These are phyloP conservation scores for Phtheirospermum japonicum DNA, from an alignment of 257 asterid species.

Conservation along the genomic window DNA sequence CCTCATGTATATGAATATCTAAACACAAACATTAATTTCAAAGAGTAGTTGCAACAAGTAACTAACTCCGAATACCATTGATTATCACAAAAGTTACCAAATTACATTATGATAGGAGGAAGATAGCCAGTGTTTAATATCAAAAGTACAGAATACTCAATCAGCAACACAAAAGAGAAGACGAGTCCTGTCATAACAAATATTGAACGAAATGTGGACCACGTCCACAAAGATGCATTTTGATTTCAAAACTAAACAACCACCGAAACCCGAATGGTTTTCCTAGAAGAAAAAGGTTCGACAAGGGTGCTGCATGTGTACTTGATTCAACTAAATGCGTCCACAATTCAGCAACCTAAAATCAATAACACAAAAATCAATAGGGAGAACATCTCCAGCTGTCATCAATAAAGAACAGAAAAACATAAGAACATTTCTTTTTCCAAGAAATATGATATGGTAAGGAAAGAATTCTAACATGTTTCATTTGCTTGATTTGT, in stretches of 20 bases:
- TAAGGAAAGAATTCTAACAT: conserved; percentile 3
- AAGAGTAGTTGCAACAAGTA: too few species aligned
- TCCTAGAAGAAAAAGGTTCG: too few species aligned
- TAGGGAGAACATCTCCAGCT: not conserved
- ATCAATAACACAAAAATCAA: not conserved
- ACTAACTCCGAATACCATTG: too few species aligned
- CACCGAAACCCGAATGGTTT: not conserved
- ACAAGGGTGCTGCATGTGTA: not conserved
- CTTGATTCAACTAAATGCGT: not conserved
- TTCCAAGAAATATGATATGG: not conserved
- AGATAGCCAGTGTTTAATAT: not conserved
- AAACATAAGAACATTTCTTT: not conserved
- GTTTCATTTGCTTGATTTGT: conserved; percentile 7
- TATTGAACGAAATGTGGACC: not conserved
- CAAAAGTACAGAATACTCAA: not conserved
- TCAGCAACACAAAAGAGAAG: not conserved
- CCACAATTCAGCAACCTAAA: conserved; percentile 4
- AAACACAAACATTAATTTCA: too few species aligned
- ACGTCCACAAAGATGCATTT: not conserved
- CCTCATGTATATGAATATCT: too few species aligned
- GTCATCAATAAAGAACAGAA: not conserved
- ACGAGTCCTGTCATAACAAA: not conserved
- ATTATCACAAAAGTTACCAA: too few species aligned
- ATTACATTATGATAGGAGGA: too few species aligned
- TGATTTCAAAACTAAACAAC: not conserved